Base-by-base conservation (phyloP, 192 early-diverging fungal species). In the Coemansia sp. region DNA sequence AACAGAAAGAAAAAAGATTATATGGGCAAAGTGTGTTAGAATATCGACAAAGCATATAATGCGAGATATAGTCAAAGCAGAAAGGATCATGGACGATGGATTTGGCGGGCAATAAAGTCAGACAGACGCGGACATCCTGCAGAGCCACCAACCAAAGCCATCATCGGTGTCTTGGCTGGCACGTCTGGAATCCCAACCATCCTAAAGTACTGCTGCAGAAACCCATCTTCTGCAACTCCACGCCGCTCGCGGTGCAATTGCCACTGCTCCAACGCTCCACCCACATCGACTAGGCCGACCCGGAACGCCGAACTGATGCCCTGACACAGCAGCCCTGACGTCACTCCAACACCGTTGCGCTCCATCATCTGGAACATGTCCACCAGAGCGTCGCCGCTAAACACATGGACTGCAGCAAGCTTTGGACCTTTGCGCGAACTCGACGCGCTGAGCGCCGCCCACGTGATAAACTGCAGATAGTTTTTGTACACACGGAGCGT, bases 291-390 rank as follows among this genome's bases (percentile, higher is more conserved):
- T 51, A 64, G 72, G 11, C 77, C 77, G n/a, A 68, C 49, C 26
- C 70, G 68, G 29, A 74, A 66, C 16, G 71, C 77, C 3, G 68
- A 64, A 22, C 68, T 60, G 18, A 80, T 59, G 16, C 52, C 65
- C 58, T 74, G 77, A 59, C 77, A 74, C 56, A 80, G 48, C 32
- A 80, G 65, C 32, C 71, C 77, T 16, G 77, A 68, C 13, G 71
- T 73, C 26, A 66, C 68, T 16, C 51, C 60, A 27, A 71, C 68
- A 49, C 62, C 62, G 58, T 62, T 64, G 32, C 68, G 64, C 18
- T 65, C 72, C 71, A 80, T 80, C 3, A 65, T n/a, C 38, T 41
- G 27, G 18, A 80, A 68, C 77, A 80, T 74, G 16, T 61, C 68
- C 13, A 72, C 55, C 38, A 80, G 47, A 45, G 65, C 54, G 13